Percentiles rank a stretch among this genome's conserved stretches.
phyloP scores from a whole-genome alignment of 257 asterid genomes.

The Fraxinus quadrangulata region DNA sequence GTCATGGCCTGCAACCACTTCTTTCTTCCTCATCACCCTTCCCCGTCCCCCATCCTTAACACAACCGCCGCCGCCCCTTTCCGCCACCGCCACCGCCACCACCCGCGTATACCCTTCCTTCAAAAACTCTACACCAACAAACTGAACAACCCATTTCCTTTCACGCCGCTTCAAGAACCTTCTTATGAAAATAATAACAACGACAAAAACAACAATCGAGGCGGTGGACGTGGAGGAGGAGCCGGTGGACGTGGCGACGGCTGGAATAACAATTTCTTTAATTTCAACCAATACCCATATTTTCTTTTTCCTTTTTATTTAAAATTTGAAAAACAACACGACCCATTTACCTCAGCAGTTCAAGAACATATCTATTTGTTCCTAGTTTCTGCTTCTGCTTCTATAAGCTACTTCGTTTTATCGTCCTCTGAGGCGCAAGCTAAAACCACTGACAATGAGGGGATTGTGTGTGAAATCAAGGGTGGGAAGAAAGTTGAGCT shows the following conservation, averaged over 20 bases:
- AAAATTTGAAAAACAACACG: conserved; percentile 25
- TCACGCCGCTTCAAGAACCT: conserved; percentile 38
- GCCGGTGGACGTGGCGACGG: conserved; percentile 35
- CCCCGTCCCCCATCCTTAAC: conserved; percentile 9
- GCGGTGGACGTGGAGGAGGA: conserved; percentile 37
- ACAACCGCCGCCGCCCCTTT: conserved; percentile 21
- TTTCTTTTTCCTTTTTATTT: conserved; percentile 33
- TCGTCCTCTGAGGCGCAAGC: conserved; percentile 66
- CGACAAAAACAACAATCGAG: background rate
- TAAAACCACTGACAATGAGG: conserved; percentile 40
- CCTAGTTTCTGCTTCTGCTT: conserved; percentile 43
- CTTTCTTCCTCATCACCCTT: conserved; percentile 20
- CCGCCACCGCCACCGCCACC: conserved; percentile 24
- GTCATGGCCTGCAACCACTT: conserved; percentile 53
- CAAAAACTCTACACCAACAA: background rate
- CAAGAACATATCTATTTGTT: conserved; percentile 28
- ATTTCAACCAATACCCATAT: conserved; percentile 36
- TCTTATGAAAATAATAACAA: background rate
- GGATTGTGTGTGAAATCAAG: conserved; percentile 56
- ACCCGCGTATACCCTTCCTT: conserved; percentile 5
- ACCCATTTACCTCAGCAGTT: conserved; percentile 14
- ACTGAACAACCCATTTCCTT: conserved; percentile 21
- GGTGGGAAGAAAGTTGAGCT: conserved; percentile 78
- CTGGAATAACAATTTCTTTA: conserved; percentile 42
- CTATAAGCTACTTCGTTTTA: conserved; percentile 37